phyloP scores from a whole-genome alignment of 2,329 filamentous ascomycete species.

The Clonostachys rhizophaga region DNA sequence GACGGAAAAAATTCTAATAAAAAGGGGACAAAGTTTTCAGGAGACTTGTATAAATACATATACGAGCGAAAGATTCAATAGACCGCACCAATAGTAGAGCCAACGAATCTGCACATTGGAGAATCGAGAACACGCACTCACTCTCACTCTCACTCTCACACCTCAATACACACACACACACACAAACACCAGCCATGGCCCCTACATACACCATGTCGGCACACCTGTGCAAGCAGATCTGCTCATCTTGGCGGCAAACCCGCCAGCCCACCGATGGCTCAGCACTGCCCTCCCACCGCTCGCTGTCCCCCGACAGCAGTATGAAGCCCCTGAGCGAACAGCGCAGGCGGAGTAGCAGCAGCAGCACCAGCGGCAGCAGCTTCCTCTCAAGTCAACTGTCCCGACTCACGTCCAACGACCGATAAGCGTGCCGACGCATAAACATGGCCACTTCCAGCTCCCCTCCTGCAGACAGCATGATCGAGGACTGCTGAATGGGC shows the following conservation, averaged over 20 bases:
- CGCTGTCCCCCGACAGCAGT: constrained; percentile 10
- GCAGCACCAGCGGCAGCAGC: not conserved
- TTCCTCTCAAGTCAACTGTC: not conserved
- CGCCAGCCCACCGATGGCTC: constrained; percentile 29
- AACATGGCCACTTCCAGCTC: too few relatives aligned
- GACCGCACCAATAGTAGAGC: too few relatives aligned
- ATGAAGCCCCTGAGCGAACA: constrained; percentile 1
- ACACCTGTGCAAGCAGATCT: constrained; percentile 56
- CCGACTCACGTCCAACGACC: not conserved
- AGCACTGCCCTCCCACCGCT: constrained; percentile 15
- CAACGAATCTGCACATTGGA: too few relatives aligned
- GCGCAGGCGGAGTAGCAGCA: constrained; percentile 1
- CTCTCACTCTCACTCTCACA: not conserved
- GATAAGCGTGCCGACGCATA: too few relatives aligned
- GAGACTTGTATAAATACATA: too few relatives aligned
- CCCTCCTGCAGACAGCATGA: too few relatives aligned
- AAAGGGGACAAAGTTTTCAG: too few relatives aligned
- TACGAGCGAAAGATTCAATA: too few relatives aligned
- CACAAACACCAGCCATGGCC: constrained; percentile 32
- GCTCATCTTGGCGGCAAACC: constrained; percentile 51
- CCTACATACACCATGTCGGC: constrained; percentile 58
- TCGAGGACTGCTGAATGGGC: too few relatives aligned
- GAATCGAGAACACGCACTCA: too few relatives aligned
- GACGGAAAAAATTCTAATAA: too few relatives aligned
- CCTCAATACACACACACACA: not conserved